Conservation (phyloP, 2,329 filamentous ascomycete genomes). For the Juglanconis oblonga region DNA sequence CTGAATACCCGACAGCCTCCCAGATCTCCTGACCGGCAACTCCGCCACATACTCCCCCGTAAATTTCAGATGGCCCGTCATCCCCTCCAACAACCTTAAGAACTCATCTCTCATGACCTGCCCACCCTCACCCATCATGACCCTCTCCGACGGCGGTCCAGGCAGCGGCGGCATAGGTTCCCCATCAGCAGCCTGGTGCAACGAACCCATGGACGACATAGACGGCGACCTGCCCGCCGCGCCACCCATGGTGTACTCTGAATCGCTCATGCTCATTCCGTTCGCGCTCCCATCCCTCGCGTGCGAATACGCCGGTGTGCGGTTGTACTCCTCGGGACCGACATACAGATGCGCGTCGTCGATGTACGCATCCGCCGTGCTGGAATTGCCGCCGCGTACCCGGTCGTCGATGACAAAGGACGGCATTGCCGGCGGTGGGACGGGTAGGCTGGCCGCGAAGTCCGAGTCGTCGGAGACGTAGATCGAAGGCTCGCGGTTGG, state of each 20-base stretch:
- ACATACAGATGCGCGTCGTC: conserved; percentile 19
- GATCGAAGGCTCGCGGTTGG: conserved; percentile 54
- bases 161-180: conserved; percentile 35
- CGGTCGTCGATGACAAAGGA: not conserved
- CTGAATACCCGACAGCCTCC: conserved; percentile 18
- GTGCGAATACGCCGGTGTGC: not conserved
- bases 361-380: conserved; percentile 15
- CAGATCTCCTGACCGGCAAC: conserved; percentile 24
- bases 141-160: conserved; percentile 45
- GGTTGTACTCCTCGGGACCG: not conserved
- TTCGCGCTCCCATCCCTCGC: not conserved
- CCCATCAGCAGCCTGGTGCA: conserved; percentile 20
- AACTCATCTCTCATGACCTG: conserved; percentile 32
- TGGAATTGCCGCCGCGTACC: not conserved
- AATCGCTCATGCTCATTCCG: conserved; percentile 3
- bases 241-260: conserved; percentile 17
- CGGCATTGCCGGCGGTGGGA: conserved; percentile 8
- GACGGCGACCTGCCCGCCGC: conserved; percentile 7
- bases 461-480: conserved; percentile 57
- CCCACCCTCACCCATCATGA: conserved; percentile 39
- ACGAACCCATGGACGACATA: conserved; percentile 11
- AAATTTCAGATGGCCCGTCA: conserved; percentile 32
- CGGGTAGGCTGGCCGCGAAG: conserved; percentile 32
- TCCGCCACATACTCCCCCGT: conserved; percentile 27
- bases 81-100: conserved; percentile 30